Conservation (phyloP, 176 grass and related monocot species). For the Musa acuminata region DNA sequence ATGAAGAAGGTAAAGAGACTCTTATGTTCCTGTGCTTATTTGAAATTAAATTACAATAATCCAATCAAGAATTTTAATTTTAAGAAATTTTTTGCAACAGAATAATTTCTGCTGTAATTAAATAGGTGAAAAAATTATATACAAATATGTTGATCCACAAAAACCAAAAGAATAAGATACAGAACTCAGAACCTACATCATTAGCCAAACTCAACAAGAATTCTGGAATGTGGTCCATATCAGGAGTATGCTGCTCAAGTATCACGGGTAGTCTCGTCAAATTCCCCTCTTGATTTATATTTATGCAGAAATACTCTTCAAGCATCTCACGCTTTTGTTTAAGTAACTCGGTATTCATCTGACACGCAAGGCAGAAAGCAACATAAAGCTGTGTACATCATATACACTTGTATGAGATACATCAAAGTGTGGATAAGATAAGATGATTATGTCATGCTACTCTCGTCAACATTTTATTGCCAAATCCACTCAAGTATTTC, state of each 20-base stretch:
- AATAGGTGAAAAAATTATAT: not conserved
- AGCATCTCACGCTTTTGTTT: conserved; percentile 74
- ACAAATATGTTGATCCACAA: not conserved
- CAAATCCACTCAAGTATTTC: not conserved
- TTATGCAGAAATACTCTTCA: conserved; percentile 83
- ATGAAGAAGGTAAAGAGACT: no score
- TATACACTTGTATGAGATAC: not conserved
- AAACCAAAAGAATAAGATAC: conserved; percentile 14
- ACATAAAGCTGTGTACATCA: not conserved
- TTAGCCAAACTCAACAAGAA: conserved; percentile 69
- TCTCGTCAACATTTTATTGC: not conserved
- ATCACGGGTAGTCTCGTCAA: conserved; percentile 76
- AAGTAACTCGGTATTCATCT: conserved; percentile 73
- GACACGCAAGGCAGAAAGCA: conserved; percentile 15
- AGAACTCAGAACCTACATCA: conserved; percentile 51
- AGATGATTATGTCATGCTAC: not conserved
- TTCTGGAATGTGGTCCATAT: conserved; percentile 78
- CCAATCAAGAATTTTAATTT: no score
- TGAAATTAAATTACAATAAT: no score
- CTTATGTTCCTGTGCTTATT: no score
- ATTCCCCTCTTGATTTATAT: conserved; percentile 57
- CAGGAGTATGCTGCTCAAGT: conserved; percentile 92
- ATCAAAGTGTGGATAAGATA: not conserved
- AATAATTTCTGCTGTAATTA: not conserved
- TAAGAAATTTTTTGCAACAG: not conserved